Conservation (phyloP, 2,329 filamentous ascomycete genomes). For the Neonectria neomacrospora region DNA sequence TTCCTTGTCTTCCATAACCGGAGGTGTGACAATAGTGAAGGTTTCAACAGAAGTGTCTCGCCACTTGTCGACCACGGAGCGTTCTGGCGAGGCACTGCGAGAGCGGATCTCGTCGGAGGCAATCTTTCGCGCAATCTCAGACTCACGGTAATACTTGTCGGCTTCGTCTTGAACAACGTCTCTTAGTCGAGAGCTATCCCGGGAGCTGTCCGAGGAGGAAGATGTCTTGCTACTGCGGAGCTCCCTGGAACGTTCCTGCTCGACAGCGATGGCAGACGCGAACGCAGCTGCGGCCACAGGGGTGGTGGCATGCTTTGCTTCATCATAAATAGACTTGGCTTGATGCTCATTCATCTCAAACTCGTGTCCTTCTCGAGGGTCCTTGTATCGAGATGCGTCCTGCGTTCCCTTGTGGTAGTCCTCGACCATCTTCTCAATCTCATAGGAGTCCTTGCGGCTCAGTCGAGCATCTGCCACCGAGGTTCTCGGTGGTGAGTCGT, state of each 20-base stretch:
- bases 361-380: constrained; percentile 37
- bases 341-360: constrained; percentile 56
- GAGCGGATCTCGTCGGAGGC: constrained; percentile 65
- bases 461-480: constrained; percentile 50
- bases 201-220: constrained; percentile 49
- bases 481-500: constrained; percentile 48
- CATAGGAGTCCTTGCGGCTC: constrained; percentile 63
- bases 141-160: constrained; percentile 67
- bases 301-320: constrained; percentile 59
- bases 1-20: constrained; percentile 58
- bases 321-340: constrained; percentile 57
- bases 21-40: constrained; percentile 66
- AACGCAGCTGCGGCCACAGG: constrained; percentile 60
- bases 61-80: constrained; percentile 67
- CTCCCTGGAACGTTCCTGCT: constrained; percentile 52
- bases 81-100: constrained; percentile 61
- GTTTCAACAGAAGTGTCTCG: constrained; percentile 51
- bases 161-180: constrained; percentile 67
- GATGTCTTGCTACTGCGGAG: constrained; percentile 48
- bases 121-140: constrained; percentile 63
- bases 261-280: constrained; percentile 58
- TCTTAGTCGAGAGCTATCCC: constrained; percentile 45
- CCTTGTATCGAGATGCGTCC: constrained; percentile 30
- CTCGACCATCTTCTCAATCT: constrained; percentile 53
- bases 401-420: constrained; percentile 43